Evolutionary conservation across 371 early-diverging fungal species (phyloP), one percentile per base, ranked within the genome.

Genomic region (Mortierella sp.): DNA sequence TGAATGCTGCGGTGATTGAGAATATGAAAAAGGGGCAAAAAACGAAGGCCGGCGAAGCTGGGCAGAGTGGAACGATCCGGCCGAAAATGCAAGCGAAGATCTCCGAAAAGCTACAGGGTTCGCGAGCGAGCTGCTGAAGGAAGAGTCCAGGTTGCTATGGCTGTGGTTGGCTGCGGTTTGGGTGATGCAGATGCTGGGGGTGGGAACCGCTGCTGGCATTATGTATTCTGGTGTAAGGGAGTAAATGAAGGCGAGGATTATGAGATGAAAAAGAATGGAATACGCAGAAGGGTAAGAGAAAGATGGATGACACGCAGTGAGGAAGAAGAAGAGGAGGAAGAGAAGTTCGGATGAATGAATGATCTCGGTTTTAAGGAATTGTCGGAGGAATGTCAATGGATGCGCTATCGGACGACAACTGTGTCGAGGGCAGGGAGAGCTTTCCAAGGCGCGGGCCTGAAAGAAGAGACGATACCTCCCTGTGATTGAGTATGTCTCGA

Each of bases 21-120:
- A 47, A 28, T 76, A 76, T 23, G 76, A 50, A n/a, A 76, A 58
- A 26, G 76, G 65, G 31, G 76, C 56, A 53, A 64, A 60, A 56
- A 75, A 60, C 44, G 76, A 75, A 21, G 69, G 53, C 11, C 76
- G 76, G 39, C 69, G 60, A 46, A 69, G 56, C 41, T 69, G 76
- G 28, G 70, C 48, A 1, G 76, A 54, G 24, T 64, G 76, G 30
- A 76, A 69, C 9, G 76, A 76, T 30, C 58, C 62, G 50, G 47
- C 50, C 23, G 68, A 68, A 28, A 50, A 28, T 24, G 61, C 60
- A 30, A 56, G 42, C 8, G 71, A 70, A 37, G 47, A 37, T 50
- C 60, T 55, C 43, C 69, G 51, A 37, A 58, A 30, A 19, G 60
- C n/a, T n/a, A n/a, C n/a, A n/a, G n/a, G n/a, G n/a, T n/a, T n/a